Base-by-base conservation (phyloP, 768 basidiomycete species). In the Tulasnella sp. region DNA sequence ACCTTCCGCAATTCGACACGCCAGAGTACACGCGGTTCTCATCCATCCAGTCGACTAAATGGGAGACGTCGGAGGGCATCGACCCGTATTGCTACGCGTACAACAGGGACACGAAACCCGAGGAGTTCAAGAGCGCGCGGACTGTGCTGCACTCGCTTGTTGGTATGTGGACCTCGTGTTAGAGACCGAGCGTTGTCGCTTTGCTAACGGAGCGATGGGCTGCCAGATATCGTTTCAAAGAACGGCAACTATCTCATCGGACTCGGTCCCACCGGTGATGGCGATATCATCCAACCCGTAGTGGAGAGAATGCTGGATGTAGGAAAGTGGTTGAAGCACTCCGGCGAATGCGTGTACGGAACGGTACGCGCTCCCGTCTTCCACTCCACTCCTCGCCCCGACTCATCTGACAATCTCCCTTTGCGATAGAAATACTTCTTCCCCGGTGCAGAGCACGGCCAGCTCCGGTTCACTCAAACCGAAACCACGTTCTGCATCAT, bases 21-120 rank as follows among this genome's bases (percentile, higher is more conserved):
- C 86, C 87, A 0, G 87, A 88, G 74, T 87, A 86, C 71, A 80
- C 81, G 1, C 78, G 79, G 0, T 87, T 85, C 44, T 82, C 81
- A 17, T 81, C 83, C 5, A 80, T 84, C 29, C 84, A 85, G 34
- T 80, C 83, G 0, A 77, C 78, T 29, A 82, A 79, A 39, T 88
- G 87, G 88, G 87, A 88, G 76, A 86, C 83, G 12, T 85, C 79
- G 39, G 88, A 87, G 74, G 87, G 86, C 34, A 83, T 88, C 71
- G 76, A 77, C 44, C 75, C 75, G 19, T 73, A 75, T 42, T 69
- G 62, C 34, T 70, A 44, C 40, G 62, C 35, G 29, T 67, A 34
- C 68, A 40, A 32, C 22, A 19, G 40, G 36, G 42, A 72, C 5
- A 79, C 79, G 52, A 75, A 62, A 22, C 74, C 79, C 3, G 81